Evolutionary conservation across 768 basidiomycete genomes (phyloP).

Genomic region (Lanmaoa rubissima): DNA sequence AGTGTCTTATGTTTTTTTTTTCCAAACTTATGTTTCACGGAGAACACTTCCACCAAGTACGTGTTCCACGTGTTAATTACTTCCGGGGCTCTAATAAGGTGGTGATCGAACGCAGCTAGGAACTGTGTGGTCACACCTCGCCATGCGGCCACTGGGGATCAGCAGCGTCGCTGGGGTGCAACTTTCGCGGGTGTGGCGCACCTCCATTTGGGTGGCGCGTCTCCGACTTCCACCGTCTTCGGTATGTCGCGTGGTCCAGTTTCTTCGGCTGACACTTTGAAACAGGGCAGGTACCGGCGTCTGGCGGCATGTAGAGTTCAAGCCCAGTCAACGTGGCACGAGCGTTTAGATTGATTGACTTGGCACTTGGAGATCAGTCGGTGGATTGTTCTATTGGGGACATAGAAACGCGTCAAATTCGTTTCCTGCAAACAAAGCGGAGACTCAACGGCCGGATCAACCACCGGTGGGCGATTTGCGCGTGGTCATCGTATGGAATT

Average conservation of each 20-base stretch:
- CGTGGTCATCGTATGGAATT: slow-evolving; percentile 12
- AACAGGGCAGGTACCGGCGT: slow-evolving; percentile 21
- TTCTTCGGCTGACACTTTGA: slow-evolving; percentile 13
- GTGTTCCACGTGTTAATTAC: slow-evolving; percentile 16
- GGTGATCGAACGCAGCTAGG: neutral
- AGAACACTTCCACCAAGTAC: slow-evolving; percentile 1
- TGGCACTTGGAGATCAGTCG: slow-evolving; percentile 15
- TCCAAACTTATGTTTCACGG: slow-evolving; percentile 13
- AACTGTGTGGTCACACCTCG: neutral
- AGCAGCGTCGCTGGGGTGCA: slow-evolving; percentile 2
- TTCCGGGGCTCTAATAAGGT: neutral
- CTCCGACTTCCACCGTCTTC: slow-evolving; percentile 10
- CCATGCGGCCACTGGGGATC: neutral
- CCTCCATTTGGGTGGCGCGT: slow-evolving; percentile 6
- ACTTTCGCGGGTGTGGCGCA: slow-evolving; percentile 24
- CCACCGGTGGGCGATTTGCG: slow-evolving; percentile 10
- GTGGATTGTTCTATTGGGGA: neutral
- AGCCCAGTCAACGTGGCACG: slow-evolving; percentile 20
- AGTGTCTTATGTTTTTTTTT: neutral
- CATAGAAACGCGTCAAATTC: slow-evolving; percentile 24
- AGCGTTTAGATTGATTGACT: slow-evolving; percentile 26
- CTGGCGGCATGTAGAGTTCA: slow-evolving; percentile 9
- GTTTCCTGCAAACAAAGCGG: slow-evolving; percentile 7
- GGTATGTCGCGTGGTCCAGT: slow-evolving; percentile 19
- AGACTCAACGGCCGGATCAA: slow-evolving; percentile 19